Conservation (phyloP, 768 basidiomycete genomes). For the Auricularia cornea region DNA sequence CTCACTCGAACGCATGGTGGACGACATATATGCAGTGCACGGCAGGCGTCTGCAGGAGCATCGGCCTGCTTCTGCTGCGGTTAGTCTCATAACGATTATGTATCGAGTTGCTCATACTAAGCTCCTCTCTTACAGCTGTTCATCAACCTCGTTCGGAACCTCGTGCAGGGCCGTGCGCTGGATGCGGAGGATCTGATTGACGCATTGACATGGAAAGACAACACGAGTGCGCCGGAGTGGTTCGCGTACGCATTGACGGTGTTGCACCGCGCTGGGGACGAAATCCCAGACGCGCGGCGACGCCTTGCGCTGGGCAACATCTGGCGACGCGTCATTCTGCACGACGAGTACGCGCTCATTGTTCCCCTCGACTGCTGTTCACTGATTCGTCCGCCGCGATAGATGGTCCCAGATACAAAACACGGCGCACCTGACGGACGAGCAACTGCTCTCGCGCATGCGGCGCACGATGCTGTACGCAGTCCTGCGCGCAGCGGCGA, state of each 20-base stretch:
- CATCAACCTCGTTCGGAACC: conserved; percentile 53
- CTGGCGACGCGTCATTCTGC: conserved; percentile 83
- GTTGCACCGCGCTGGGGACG: conserved; percentile 53
- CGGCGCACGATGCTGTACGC: conserved; percentile 63
- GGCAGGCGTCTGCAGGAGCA: neutral
- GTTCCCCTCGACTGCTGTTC: neutral
- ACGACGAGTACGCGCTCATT: conserved; percentile 64
- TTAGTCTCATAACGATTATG: neutral
- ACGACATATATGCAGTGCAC: conserved; percentile 11
- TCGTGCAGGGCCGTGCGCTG: conserved; percentile 69
- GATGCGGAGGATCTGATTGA: conserved; percentile 77
- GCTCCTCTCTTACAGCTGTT: conserved; percentile 47
- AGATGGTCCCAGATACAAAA: conserved; percentile 72
- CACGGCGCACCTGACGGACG: conserved; percentile 69
- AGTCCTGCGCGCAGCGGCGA: conserved; percentile 1
- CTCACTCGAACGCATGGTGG: neutral
- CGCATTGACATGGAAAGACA: conserved; percentile 79
- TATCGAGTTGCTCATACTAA: neutral
- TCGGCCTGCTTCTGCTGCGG: conserved; percentile 4
- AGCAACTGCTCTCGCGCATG: conserved; percentile 64
- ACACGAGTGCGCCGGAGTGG: conserved; percentile 47
- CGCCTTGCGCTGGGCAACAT: conserved; percentile 62
- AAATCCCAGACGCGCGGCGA: conserved; percentile 61
- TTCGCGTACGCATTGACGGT: conserved; percentile 64
- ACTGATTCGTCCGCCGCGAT: too few relatives aligned